Evolutionary conservation across 768 basidiomycete species (phyloP), one percentile per base, ranked within the genome.

Genomic region (Tylopilus sp.): DNA sequence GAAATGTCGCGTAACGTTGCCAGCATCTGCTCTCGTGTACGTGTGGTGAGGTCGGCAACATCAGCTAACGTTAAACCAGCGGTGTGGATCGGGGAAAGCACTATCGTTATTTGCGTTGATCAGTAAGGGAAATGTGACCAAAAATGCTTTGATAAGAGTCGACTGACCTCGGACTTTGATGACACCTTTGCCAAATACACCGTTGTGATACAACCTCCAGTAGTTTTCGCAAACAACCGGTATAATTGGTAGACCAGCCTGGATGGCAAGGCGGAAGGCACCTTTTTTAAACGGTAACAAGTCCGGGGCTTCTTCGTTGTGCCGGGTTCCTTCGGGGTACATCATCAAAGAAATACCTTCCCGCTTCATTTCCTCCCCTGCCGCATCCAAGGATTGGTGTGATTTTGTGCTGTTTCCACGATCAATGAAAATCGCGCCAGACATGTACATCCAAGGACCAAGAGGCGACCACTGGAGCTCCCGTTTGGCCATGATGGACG

Each of bases 191-290:
- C 84, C 83, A 56, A 98, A 90, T 18, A 83, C 72, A 31, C 86
- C 86, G 55, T 83, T 79, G 63, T 81, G 83, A 68, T 97, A 98
- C 41, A 95, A 58, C 55, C 81, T 72, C 79, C 90, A 90, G 67
- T 98, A 99, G 69, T 98, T 98, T 74, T 98, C 93, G 46, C 84
- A 83, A 3, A 98, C 86, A 46, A 99, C 80, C 6, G 97, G 95
- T 26, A 91, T 80, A 62, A 99, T 86, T 6, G 97, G 95, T 41
- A 98, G 79, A 26, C 88, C 83, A 12, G 91, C 85, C 70, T 94
- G 86, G 22, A 98, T 79, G 25, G 97, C 97, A 44, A 98, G 79
- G 66, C 98, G 94, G 77, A 98, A 98, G 3, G 93, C 95, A 36
- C 97, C 97, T 70, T 98, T 99, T 78, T 99, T 99, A 76, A 99